Evolutionary conservation across 2,329 filamentous ascomycete species (phyloP).

Genomic region (Fusarium torulosum): DNA sequence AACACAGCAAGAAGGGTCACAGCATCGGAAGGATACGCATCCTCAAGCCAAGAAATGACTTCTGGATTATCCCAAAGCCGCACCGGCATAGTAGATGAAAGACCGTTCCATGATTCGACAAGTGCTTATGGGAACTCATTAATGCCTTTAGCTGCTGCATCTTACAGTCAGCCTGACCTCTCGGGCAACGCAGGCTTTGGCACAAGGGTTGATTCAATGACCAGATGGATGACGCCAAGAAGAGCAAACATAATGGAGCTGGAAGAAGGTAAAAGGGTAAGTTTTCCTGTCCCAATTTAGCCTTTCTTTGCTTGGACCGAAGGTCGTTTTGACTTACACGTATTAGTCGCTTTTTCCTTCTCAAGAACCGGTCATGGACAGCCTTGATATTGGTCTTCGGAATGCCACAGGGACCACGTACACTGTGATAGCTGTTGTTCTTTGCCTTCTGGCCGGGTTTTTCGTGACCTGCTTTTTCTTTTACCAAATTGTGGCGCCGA

Average conservation of each 20-base stretch:
- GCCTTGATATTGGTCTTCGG: conserved; percentile 7
- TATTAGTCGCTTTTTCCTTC: neutral
- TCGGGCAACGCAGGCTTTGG: conserved; percentile 16
- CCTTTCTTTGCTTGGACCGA: no score
- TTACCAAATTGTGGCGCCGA: conserved; percentile 18
- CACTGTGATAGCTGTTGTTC: conserved; percentile 1
- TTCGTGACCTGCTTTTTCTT: conserved; percentile 14
- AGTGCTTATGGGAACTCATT: neutral
- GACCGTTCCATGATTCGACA: neutral
- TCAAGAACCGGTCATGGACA: conserved; percentile 2
- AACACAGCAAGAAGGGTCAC: neutral
- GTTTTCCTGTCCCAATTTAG: neutral
- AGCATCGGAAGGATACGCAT: neutral
- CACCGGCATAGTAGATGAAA: neutral
- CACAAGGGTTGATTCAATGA: conserved; percentile 15
- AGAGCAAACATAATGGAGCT: conserved; percentile 16
- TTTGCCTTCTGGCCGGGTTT: conserved; percentile 6
- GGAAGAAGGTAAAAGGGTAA: conserved; percentile 16
- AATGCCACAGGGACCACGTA: conserved; percentile 7
- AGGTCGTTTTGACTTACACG: neutral
- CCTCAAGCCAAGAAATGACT: neutral
- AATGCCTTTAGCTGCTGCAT: conserved; percentile 16
- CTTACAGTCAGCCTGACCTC: conserved; percentile 22
- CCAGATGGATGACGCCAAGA: conserved; percentile 8
- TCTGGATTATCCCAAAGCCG: neutral